phyloP scores from a whole-genome alignment of 352 stramenopile species.

The Pythium diclinum region DNA sequence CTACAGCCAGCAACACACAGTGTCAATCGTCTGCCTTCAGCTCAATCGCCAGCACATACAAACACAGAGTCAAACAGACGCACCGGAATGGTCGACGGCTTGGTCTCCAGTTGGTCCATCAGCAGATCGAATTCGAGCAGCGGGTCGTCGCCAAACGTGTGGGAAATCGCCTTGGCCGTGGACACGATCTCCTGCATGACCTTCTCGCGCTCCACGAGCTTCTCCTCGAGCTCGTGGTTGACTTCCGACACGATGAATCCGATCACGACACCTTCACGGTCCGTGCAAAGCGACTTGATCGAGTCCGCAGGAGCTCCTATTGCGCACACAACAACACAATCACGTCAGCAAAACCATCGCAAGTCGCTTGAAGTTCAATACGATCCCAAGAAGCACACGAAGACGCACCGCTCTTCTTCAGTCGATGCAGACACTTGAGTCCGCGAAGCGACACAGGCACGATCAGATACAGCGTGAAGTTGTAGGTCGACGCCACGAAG shows the following conservation, averaged over 20 bases:
- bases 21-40: background rate
- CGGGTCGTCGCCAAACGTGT: slow-evolving; percentile 70
- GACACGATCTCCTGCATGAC: slow-evolving; percentile 78
- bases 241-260: slow-evolving; percentile 87
- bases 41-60: background rate
- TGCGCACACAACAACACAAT: slow-evolving; percentile 1
- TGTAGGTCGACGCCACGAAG: slow-evolving; percentile 79
- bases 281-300: slow-evolving; percentile 82
- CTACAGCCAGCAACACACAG: slow-evolving; percentile 29
- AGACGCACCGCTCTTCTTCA: slow-evolving; percentile 72
- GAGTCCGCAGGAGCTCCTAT: slow-evolving; percentile 71
- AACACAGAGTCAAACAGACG: slow-evolving; percentile 11
- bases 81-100: slow-evolving; percentile 82
- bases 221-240: slow-evolving; percentile 82
- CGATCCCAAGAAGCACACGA: background rate
- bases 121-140: slow-evolving; percentile 86
- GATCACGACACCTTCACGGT: slow-evolving; percentile 81
- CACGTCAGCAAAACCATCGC: background rate
- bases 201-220: slow-evolving; percentile 68
- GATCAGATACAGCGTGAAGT: slow-evolving; percentile 83
- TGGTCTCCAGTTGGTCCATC: slow-evolving; percentile 82
- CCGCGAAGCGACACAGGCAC: slow-evolving; percentile 58
- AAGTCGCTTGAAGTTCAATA: background rate
- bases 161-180: slow-evolving; percentile 71
- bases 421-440: slow-evolving; percentile 75